Percentiles rank a stretch among this genome's conserved stretches.
phyloP scores from a whole-genome alignment of 257 asterid genomes.

The Prunella vulgaris region DNA sequence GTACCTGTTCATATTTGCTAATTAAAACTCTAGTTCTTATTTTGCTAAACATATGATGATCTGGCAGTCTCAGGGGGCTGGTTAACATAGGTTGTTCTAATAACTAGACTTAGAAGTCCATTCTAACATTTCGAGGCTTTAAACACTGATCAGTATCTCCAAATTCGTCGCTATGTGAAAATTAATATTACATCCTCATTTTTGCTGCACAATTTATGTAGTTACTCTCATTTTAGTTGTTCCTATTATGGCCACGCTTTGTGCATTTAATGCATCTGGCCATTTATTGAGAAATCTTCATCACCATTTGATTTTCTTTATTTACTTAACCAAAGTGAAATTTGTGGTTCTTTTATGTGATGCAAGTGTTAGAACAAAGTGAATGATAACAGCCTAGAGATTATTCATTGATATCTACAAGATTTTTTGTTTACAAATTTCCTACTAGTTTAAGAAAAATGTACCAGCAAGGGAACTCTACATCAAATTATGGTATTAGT shows the following conservation, averaged over 20 bases:
- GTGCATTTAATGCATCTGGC: background rate
- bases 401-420: background rate
- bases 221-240: background rate
- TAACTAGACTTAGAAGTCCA: background rate
- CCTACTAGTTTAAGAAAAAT: background rate
- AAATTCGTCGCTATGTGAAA: background rate
- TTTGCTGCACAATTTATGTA: background rate
- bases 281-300: background rate
- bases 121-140: background rate
- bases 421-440: background rate
- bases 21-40: background rate
- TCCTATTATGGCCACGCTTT: background rate
- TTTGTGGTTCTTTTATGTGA: background rate
- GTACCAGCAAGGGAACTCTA: background rate
- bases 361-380: background rate
- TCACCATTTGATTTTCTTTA: background rate
- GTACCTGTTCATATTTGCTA: background rate
- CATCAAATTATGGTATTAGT: background rate
- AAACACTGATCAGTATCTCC: background rate
- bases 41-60: background rate
- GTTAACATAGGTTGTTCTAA: background rate
- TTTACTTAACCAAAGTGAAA: background rate
- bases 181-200: background rate
- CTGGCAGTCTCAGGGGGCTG: background rate
- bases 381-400: background rate